Evolutionary conservation across 2,329 filamentous ascomycete species (phyloP), one percentile per base, ranked within the genome.

Genomic region (Pseudocercospora macadamiae): DNA sequence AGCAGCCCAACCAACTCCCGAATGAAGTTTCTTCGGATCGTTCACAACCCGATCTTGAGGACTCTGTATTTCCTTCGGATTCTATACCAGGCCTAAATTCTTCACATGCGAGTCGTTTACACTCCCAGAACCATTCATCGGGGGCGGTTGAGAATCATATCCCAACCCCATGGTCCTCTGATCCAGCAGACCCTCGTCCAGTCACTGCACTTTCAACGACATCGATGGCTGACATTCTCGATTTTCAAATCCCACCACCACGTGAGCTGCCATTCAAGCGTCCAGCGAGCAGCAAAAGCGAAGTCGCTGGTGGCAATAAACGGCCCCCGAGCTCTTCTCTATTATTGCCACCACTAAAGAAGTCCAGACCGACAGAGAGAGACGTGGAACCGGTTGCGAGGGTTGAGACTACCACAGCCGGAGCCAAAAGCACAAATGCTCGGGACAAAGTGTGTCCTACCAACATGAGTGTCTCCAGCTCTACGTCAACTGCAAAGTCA

Each of bases 191-290:
- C 4, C 9, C 14, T 18, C 56, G 30, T 30, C 39, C 39, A 30
- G 25, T 30, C 18, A 51, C 51, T 34, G 51, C 51, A 8, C 34
- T 54, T 23, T 55, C 51, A 21, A 26, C 23, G 9, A 51, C 42
- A 30, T 48, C 54, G 25, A 19, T 51, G 7, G 30, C 34, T n/a
- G 52, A 54, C 3, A 62, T 62, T 6, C 53, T 64, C 1, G 62
- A 68, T 21, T 56, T 64, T 45, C 62, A 62, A 14, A 54, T 68
- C 9, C 65, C 61, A 23, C 65, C 52, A 26, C 57, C 32, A 52
- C 63, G 75, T 48, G 75, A 77, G 60, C 69, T 77, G 16, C 75
- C 76, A 3, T 79, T 79, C 60, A 64, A 69, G 34, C 70, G 73
- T 6, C 64, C 70, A n/a, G 71, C 70, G 57, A 66, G 34, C 70